phyloP scores from a whole-genome alignment of 2,329 filamentous ascomycete species.

The Geosmithia putterillii region DNA sequence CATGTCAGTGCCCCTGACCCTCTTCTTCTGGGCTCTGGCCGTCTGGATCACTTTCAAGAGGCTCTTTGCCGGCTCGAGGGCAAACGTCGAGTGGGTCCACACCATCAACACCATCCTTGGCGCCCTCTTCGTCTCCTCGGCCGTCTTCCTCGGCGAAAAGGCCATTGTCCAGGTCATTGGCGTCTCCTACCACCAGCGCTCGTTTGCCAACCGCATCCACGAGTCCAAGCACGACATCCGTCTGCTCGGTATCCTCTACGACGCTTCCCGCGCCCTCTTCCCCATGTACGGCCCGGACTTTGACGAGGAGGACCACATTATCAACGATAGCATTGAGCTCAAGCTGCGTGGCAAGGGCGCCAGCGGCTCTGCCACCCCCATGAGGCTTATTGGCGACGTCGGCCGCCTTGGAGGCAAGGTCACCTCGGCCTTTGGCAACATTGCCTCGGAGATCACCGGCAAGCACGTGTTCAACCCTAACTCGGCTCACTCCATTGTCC shows the following conservation, averaged over 20 bases:
- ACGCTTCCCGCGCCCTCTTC: slow-evolving; percentile 79
- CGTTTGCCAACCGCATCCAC: slow-evolving; percentile 73
- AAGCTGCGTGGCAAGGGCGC: slow-evolving; percentile 41
- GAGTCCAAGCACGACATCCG: slow-evolving; percentile 79
- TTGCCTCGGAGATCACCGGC: slow-evolving; percentile 89
- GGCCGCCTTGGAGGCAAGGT: slow-evolving; percentile 85
- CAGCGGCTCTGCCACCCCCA: slow-evolving; percentile 57
- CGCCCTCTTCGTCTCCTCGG: slow-evolving; percentile 53
- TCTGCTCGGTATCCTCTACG: slow-evolving; percentile 75
- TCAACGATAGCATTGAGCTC: slow-evolving; percentile 71
- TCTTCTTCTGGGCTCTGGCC: slow-evolving; percentile 57
- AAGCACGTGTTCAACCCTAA: slow-evolving; percentile 92
- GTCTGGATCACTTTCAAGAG: slow-evolving; percentile 50
- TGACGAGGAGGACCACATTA: slow-evolving; percentile 79
- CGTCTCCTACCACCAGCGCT: slow-evolving; percentile 75
- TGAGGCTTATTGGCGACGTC: slow-evolving; percentile 65
- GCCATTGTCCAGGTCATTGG: slow-evolving; percentile 71
- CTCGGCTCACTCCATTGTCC: slow-evolving; percentile 77
- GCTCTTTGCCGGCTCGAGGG: slow-evolving; percentile 25
- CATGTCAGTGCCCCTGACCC: slow-evolving; percentile 52
- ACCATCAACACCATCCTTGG: slow-evolving; percentile 53
- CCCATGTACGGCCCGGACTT: slow-evolving; percentile 90
- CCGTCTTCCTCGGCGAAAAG: slow-evolving; percentile 66
- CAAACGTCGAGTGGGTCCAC: slow-evolving; percentile 37
- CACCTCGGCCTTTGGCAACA: slow-evolving; percentile 82